phyloP scores from a whole-genome alignment of 2,329 filamentous ascomycete genomes.

The Pyrenophora tritici-repentis region DNA sequence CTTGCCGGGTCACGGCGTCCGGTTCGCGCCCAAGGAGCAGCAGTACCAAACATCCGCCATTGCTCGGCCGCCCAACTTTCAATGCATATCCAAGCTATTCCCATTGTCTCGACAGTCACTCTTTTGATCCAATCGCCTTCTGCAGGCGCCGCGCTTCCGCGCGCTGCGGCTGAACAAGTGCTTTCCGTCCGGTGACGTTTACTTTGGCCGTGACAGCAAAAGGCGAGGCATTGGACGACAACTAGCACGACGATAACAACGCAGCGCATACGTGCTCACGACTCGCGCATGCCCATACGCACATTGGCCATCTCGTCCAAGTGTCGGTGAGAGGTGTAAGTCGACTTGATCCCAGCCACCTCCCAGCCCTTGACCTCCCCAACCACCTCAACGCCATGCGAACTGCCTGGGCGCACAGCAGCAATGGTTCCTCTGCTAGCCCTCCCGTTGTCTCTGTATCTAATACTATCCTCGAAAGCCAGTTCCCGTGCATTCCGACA shows the following conservation, averaged over 20 bases:
- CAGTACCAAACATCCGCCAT: constrained; percentile 5
- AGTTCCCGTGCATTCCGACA: constrained; percentile 23
- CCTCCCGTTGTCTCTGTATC: constrained; percentile 29
- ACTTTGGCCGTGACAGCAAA: constrained; percentile 18
- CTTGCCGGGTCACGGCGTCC: background rate
- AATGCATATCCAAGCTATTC: constrained; percentile 9
- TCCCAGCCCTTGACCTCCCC: constrained; percentile 22
- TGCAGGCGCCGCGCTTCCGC: constrained; percentile 19
- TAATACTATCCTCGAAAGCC: constrained; percentile 28
- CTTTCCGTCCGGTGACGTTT: constrained; percentile 23
- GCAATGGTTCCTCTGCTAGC: constrained; percentile 32
- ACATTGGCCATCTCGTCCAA: constrained; percentile 11
- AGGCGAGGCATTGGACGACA: constrained; percentile 15
- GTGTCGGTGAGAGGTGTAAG: constrained; percentile 24
- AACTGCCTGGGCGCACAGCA: constrained; percentile 18
- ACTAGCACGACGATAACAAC: constrained; percentile 14
- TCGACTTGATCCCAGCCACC: constrained; percentile 25
- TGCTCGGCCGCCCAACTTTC: constrained; percentile 10
- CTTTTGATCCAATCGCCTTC: constrained; percentile 12
- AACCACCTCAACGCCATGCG: constrained; percentile 11
- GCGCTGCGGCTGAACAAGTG: constrained; percentile 21
- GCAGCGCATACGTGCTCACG: constrained; percentile 18
- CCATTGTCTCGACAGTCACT: constrained; percentile 14
- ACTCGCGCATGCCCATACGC: constrained; percentile 20
- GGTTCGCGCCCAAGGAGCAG: constrained; percentile 5